Percentiles rank a stretch among this genome's conserved stretches.
Conservation (phyloP, 768 basidiomycete genomes). For the Strobilomyces dryophilus region DNA sequence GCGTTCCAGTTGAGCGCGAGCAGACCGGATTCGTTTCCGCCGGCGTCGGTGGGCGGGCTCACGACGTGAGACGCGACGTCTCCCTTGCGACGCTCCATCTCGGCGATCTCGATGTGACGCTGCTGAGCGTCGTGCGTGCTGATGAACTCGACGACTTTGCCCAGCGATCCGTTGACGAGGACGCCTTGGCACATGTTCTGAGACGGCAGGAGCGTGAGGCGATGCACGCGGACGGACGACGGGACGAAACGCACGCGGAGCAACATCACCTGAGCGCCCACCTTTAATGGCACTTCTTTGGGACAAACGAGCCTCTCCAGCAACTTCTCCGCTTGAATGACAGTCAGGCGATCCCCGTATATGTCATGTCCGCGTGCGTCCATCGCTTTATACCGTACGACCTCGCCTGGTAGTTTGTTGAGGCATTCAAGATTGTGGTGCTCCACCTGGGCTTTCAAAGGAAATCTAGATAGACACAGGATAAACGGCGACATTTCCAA, state of each 20-base stretch:
- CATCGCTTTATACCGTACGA: conserved; percentile 35
- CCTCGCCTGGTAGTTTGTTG: conserved; percentile 25
- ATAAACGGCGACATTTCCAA: neutral
- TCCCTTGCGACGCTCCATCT: conserved; percentile 21
- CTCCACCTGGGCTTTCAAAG: conserved; percentile 27
- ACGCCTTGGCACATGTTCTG: conserved; percentile 32
- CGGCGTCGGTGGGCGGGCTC: neutral
- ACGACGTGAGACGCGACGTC: neutral
- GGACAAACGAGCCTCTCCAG: conserved; percentile 50
- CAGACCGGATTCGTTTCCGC: conserved; percentile 5
- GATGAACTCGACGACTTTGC: conserved; percentile 51
- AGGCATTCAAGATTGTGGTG: conserved; percentile 20
- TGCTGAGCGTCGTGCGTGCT: conserved; percentile 26
- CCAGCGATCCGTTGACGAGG: conserved; percentile 88
- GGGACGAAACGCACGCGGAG: conserved; percentile 26
- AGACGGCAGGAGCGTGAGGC: neutral
- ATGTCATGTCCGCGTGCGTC: conserved; percentile 45
- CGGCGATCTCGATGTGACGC: conserved; percentile 26
- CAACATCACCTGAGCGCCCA: conserved; percentile 81
- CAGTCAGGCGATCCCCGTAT: conserved; percentile 29
- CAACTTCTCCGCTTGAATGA: conserved; percentile 27
- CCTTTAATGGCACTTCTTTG: conserved; percentile 46
- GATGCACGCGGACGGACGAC: neutral
- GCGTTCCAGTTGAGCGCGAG: conserved; percentile 11
- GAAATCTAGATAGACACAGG: conserved; percentile 17